Base-by-base conservation (phyloP, 1,284 basidiomycete genomes). In the Calocybe gambosa region DNA sequence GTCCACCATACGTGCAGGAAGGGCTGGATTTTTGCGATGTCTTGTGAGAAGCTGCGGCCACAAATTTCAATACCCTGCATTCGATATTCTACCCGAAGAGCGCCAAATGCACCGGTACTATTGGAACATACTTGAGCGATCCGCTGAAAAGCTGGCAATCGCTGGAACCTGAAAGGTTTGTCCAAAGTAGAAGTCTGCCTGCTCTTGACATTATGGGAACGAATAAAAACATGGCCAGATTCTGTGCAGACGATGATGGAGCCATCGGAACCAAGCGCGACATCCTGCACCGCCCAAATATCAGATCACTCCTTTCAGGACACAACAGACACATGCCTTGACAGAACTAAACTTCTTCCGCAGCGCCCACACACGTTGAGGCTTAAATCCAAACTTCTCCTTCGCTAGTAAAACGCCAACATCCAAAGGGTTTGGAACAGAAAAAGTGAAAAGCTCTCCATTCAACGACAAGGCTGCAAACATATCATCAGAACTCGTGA, bases 401-500 rank as follows among this genome's bases (percentile, higher is more conserved):
- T 63, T 71, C 29, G 50, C 63, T 2, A 57, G 39, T 15, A 51
- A 29, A 15, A 51, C 54, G 21, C 59, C 57, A 20, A 58, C 53
- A 35, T 71, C 68, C 0, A 62, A 52, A 6, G 64, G 50, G 19
- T 62, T 54, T 0, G 76, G 67, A 0, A 82, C 66, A 1, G 75
- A 73, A 61, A 96, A 97, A 0, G 86, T 90, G 60, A 93, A 99
- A 1, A 98, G 78, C 61, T 98, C 96, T 18, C 96, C 96, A 47
- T 86, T 85, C 3, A 80, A 80, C 0, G 91, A 89, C 3, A 98
- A 70, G 0, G 92, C 90, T 0, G 89, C 93, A 54, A 98, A 93
- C 0, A 78, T 74, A 42, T 85, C 83, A 13, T 93, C 93, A 52
- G 83, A 88, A 50, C 78, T 80, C 0, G 85, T 84, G 39, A 99